Conservation (phyloP, 2,329 filamentous ascomycete species). For the Microcyclospora pomicola region DNA sequence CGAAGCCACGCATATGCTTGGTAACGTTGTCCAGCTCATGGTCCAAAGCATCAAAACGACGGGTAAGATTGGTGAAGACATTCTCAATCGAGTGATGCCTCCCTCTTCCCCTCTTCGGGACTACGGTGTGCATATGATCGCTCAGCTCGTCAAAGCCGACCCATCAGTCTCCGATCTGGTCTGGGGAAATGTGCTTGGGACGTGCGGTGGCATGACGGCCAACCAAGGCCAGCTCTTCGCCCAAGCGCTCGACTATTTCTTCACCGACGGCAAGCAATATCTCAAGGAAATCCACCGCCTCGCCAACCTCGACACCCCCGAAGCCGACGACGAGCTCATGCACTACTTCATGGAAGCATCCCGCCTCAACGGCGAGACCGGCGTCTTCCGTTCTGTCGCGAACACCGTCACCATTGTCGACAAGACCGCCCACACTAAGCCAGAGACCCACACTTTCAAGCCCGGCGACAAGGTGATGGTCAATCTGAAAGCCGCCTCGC, state of each 20-base stretch:
- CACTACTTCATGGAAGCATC: conserved; percentile 37
- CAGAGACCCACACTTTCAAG: conserved; percentile 19
- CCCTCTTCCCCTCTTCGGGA: conserved; percentile 25
- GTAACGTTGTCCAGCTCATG: conserved; percentile 36
- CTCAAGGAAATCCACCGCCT: conserved; percentile 36
- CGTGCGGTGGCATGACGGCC: conserved; percentile 41
- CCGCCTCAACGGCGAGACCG: conserved; percentile 31
- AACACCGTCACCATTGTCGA: conserved; percentile 23
- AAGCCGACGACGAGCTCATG: conserved; percentile 35
- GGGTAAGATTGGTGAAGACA: conserved; percentile 25
- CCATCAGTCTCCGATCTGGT: conserved; percentile 35
- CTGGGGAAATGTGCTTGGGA: conserved; percentile 44
- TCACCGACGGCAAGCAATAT: conserved; percentile 35
- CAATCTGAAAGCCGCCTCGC: conserved; percentile 29
- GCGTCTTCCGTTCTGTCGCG: conserved; percentile 25
- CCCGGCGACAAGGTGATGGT: conserved; percentile 28
- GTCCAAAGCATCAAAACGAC: conserved; percentile 31
- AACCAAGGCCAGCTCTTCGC: conserved; percentile 46
- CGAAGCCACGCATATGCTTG: conserved; percentile 35
- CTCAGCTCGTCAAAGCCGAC: conserved; percentile 35
- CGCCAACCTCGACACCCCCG: conserved; percentile 30
- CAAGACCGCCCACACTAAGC: conserved; percentile 9
- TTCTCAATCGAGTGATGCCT: conserved; percentile 29
- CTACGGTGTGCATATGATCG: conserved; percentile 44
- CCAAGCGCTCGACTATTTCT: conserved; percentile 44